phyloP scores from a whole-genome alignment of 1,139 yeast genomes.

The Pichia sorboxylosa region DNA sequence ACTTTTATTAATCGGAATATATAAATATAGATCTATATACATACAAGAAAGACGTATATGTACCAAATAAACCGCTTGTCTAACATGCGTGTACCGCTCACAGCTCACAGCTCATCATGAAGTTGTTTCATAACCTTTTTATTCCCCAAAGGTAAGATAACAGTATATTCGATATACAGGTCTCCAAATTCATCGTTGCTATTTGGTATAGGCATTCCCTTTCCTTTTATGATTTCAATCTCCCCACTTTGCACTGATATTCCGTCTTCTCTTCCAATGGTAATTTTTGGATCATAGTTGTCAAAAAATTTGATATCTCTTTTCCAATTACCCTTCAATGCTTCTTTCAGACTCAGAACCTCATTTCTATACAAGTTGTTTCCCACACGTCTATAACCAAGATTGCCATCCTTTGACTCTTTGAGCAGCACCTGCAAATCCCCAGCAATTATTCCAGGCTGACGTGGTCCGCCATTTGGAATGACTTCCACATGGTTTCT shows the following conservation, averaged over 20 bases:
- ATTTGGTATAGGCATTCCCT: slow-evolving; percentile 70
- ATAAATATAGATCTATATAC: too few species aligned
- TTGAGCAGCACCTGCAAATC: slow-evolving; percentile 51
- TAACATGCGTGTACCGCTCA: too few species aligned
- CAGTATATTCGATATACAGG: slow-evolving; percentile 38
- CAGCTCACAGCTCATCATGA: slow-evolving; percentile 21
- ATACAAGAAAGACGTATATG: background rate
- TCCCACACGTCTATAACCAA: slow-evolving; percentile 83
- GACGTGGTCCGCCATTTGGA: slow-evolving; percentile 72
- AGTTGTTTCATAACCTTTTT: slow-evolving; percentile 11
- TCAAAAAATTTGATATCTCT: slow-evolving; percentile 59
- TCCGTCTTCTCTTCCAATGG: slow-evolving; percentile 40
- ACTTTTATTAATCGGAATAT: too few species aligned
- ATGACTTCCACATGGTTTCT: slow-evolving; percentile 48
- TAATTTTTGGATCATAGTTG: slow-evolving; percentile 36
- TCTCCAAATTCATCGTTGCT: slow-evolving; percentile 58
- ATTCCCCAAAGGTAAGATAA: slow-evolving; percentile 20
- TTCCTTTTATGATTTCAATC: slow-evolving; percentile 54
- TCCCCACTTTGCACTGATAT: slow-evolving; percentile 50
- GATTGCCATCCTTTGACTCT: slow-evolving; percentile 41
- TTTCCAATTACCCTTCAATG: slow-evolving; percentile 70
- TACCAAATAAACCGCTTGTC: background rate
- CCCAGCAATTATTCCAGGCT: slow-evolving; percentile 76
- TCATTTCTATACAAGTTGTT: slow-evolving; percentile 72
- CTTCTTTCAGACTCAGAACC: slow-evolving; percentile 58